These are phyloP conservation scores for Aspergillus wentii DNA, from an alignment of 495 filamentous ascomycete species.

Conservation along the genomic window DNA sequence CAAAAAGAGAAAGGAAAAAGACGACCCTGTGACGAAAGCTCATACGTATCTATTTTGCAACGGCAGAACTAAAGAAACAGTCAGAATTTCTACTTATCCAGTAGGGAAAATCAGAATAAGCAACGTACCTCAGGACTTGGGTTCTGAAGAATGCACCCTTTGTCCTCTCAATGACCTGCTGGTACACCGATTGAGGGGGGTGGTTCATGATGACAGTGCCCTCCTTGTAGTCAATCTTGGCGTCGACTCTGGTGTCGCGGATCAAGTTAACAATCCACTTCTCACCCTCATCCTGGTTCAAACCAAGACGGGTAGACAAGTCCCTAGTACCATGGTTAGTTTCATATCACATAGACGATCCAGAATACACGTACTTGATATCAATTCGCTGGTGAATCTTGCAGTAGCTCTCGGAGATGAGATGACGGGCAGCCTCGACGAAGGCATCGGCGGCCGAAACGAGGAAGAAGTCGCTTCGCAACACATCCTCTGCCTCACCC, in stretches of 20 bases:
- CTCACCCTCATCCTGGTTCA: slow-evolving; percentile 91
- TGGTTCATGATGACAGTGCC: slow-evolving; percentile 99
- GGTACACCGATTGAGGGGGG: slow-evolving; percentile 94
- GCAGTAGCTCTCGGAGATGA: slow-evolving; percentile 98
- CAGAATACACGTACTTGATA: slow-evolving; percentile 61
- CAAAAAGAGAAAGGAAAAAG: slow-evolving; percentile 32
- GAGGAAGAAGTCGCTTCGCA: slow-evolving; percentile 94
- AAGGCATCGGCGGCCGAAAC: slow-evolving; percentile 79
- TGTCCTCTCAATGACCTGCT: slow-evolving; percentile 96
- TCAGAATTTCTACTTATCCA: slow-evolving; percentile 4
- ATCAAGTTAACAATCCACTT: slow-evolving; percentile 99
- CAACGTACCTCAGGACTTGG: slow-evolving; percentile 58
- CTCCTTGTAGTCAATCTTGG: slow-evolving; percentile 98
- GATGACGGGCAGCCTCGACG: slow-evolving; percentile 87
- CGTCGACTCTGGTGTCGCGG: slow-evolving; percentile 92
- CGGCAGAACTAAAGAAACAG: slow-evolving; percentile 31
- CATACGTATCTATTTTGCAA: slow-evolving; percentile 40
- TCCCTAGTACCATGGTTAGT: slow-evolving; percentile 50
- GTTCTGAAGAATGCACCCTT: slow-evolving; percentile 92
- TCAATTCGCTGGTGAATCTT: slow-evolving; percentile 99
- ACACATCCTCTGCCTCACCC: slow-evolving; percentile 82
- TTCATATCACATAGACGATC: background rate
- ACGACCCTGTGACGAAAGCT: slow-evolving; percentile 28
- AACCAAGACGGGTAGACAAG: slow-evolving; percentile 79
- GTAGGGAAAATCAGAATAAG: background rate